These are phyloP conservation scores for Heritiera fomes DNA, from an alignment of 345 rosid species.

Conservation along the genomic window DNA sequence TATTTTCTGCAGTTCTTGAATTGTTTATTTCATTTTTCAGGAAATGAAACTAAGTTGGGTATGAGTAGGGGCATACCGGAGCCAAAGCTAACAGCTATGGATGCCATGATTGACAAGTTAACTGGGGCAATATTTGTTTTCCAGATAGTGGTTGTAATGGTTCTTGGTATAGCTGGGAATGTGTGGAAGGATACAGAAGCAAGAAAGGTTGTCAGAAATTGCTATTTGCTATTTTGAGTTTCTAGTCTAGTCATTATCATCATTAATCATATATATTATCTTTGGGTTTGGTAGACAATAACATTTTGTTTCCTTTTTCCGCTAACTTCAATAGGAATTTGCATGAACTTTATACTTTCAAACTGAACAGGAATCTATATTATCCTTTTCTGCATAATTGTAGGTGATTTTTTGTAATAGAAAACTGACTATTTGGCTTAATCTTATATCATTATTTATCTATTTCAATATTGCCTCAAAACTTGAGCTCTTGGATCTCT, in stretches of 20 bases:
- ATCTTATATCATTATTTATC: not conserved
- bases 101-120: conserved; percentile 99
- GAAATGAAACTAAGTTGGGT: conserved; percentile 97
- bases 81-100: conserved; percentile 98
- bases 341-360: not conserved
- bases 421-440: not conserved
- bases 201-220: conserved; percentile 60
- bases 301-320: not conserved
- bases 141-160: conserved; percentile 94
- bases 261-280: not conserved
- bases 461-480: not conserved
- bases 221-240: conserved; percentile 23
- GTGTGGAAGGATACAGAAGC: conserved; percentile 99
- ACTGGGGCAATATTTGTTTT: conserved; percentile 98
- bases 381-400: not conserved
- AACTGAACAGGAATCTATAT: conserved; percentile 1
- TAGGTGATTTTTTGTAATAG: not conserved
- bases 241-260: not conserved
- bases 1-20: conserved; percentile 2
- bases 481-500: not conserved
- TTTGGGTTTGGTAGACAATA: not conserved
- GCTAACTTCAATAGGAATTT: not conserved
- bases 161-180: conserved; percentile 94
- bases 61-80: conserved; percentile 97
- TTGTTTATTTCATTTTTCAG: conserved; percentile 34